phyloP scores from a whole-genome alignment of 2,329 filamentous ascomycete genomes.

The Pyrenophora graminea region DNA sequence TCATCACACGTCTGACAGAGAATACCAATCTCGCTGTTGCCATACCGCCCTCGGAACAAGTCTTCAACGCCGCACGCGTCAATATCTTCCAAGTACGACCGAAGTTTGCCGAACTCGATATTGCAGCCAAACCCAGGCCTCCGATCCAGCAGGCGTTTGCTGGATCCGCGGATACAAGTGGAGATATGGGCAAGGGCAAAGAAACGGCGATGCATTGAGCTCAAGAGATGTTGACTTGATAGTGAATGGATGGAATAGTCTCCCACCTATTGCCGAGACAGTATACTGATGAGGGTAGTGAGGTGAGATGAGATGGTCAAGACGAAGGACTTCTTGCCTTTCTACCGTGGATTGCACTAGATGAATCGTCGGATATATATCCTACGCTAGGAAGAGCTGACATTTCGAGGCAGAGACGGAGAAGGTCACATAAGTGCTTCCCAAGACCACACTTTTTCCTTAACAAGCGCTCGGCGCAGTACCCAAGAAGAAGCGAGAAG shows the following conservation, averaged over 20 bases:
- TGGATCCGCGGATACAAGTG: slow-evolving; percentile 34
- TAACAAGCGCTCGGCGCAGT: too few species aligned
- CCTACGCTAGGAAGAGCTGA: too few species aligned
- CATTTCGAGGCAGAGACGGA: too few species aligned
- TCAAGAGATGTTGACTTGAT: slow-evolving; percentile 6
- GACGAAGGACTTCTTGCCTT: neutral
- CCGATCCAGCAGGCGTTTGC: slow-evolving; percentile 45
- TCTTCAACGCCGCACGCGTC: slow-evolving; percentile 86
- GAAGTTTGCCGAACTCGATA: slow-evolving; percentile 71
- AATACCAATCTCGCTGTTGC: slow-evolving; percentile 97
- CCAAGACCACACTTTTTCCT: too few species aligned
- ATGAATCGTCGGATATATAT: neutral
- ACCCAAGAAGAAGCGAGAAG: too few species aligned
- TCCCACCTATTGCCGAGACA: neutral
- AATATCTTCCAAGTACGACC: slow-evolving; percentile 87
- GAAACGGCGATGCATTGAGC: slow-evolving; percentile 13
- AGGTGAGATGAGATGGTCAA: neutral
- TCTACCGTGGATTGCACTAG: neutral
- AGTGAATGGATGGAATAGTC: neutral
- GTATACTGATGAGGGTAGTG: too few species aligned
- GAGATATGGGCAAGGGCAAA: slow-evolving; percentile 28
- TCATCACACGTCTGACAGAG: slow-evolving; percentile 92
- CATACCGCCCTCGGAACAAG: slow-evolving; percentile 85
- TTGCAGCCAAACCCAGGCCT: slow-evolving; percentile 45
- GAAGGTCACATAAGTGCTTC: too few species aligned